Evolutionary conservation across 805 yeast species (phyloP).

Genomic region (Ogataea nonfermentans): DNA sequence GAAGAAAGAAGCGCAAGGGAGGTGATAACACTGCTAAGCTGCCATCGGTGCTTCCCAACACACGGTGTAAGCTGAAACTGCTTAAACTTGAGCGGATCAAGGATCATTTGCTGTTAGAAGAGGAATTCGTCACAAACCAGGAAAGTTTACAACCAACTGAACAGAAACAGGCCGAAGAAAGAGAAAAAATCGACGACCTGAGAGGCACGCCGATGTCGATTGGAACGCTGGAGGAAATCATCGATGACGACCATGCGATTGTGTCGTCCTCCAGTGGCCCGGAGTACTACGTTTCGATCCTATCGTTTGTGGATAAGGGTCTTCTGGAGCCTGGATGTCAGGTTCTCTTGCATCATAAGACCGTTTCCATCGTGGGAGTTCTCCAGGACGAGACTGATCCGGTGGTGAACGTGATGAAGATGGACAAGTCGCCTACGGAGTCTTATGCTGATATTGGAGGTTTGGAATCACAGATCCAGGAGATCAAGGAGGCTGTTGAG

Average conservation of each 20-base stretch:
- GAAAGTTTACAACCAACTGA: slow-evolving; percentile 95
- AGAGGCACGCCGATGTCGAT: slow-evolving; percentile 96
- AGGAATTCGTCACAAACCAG: slow-evolving; percentile 92
- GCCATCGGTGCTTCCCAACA: slow-evolving; percentile 86
- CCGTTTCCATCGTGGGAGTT: slow-evolving; percentile 97
- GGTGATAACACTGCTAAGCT: slow-evolving; percentile 71
- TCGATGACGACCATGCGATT: slow-evolving; percentile 98
- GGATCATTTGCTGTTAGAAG: slow-evolving; percentile 92
- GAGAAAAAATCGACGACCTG: slow-evolving; percentile 91
- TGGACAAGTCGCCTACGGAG: slow-evolving; percentile 96
- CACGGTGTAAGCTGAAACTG: slow-evolving; percentile 88
- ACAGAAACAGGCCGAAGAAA: slow-evolving; percentile 93
- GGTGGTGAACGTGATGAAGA: slow-evolving; percentile 95
- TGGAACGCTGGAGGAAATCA: slow-evolving; percentile 94
- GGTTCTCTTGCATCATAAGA: slow-evolving; percentile 90
- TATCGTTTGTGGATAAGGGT: slow-evolving; percentile 96
- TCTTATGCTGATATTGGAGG: slow-evolving; percentile 98
- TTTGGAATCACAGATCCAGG: slow-evolving; percentile 91
- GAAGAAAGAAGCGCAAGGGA: slow-evolving; percentile 90
- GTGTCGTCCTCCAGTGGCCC: slow-evolving; percentile 95
- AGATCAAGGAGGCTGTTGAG: slow-evolving; percentile 95
- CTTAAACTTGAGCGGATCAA: slow-evolving; percentile 94
- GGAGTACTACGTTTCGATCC: slow-evolving; percentile 92
- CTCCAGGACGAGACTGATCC: slow-evolving; percentile 97
- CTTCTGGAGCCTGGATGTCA: slow-evolving; percentile 96